Percentiles rank a stretch among this genome's conserved stretches.
These are phyloP conservation scores for Lunasporangiospora selenospora DNA, from an alignment of 192 early-diverging fungal genomes.

Conservation along the genomic window DNA sequence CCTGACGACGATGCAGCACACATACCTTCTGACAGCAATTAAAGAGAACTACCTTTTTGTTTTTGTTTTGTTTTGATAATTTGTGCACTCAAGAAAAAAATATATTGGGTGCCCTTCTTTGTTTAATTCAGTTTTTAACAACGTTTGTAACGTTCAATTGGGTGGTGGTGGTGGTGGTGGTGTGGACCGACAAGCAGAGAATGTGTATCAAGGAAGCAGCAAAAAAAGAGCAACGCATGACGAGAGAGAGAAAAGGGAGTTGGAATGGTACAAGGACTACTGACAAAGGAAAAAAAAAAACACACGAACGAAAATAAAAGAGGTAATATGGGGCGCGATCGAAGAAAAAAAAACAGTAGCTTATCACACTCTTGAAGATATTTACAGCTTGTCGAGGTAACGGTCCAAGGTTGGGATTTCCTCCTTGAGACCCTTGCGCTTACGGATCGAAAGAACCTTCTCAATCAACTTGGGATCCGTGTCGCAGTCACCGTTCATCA, in stretches of 20 bases:
- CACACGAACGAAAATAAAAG: not conserved
- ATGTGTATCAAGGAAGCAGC: not conserved
- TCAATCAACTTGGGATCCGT: too few species aligned
- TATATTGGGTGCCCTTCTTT: not conserved
- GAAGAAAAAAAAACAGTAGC: not conserved
- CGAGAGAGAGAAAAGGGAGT: not conserved
- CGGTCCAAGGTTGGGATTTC: constrained; percentile 74
- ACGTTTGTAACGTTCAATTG: not conserved
- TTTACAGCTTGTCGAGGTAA: constrained; percentile 83
- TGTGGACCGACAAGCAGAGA: too few species aligned
- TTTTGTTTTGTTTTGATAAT: not conserved
- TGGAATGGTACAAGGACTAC: too few species aligned
- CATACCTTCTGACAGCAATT: not conserved
- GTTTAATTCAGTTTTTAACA: not conserved
- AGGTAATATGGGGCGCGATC: not conserved
- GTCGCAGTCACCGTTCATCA: too few species aligned
- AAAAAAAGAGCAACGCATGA: not conserved
- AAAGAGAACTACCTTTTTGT: not conserved
- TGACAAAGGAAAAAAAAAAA: not conserved
- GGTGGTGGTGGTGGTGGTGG: not conserved
- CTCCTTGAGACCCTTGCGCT: constrained; percentile 88
- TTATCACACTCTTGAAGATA: not conserved
- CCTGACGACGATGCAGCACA: not conserved
- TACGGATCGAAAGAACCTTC: too few species aligned
- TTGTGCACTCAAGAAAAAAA: not conserved